Base-by-base conservation (phyloP, 352 stramenopile genomes). In the Peronospora belbahrii region DNA sequence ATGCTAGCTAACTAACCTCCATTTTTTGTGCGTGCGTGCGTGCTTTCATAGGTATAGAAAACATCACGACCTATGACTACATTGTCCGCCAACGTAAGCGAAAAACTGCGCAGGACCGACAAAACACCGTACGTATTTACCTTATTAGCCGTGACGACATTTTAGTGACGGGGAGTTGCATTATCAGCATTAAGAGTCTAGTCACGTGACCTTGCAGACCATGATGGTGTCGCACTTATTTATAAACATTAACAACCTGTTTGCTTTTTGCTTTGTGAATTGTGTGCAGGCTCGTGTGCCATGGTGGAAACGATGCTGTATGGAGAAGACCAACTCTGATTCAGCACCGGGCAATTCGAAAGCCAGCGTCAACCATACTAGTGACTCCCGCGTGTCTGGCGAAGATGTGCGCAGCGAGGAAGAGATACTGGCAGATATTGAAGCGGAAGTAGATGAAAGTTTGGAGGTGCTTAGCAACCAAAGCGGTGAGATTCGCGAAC, bases 21-120 rank as follows among this genome's bases (percentile, higher is more conserved):
- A 13, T 10, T 34, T 8, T 49, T 47, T 2, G 31, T 17, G 31
- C 20, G 13, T 54, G 14, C 11, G 24, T 24, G 13, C 54, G 14
- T 14, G 24, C 27, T 13, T 50, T 17, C 46, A 11, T 38, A 93
- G 80, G 73, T 28, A 71, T 83, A 43, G 76, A 92, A 20, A 71
- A 86, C 44, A 79, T 87, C 37, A 93, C 82, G 9, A 93, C 82
- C 0, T 93, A 93, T 48, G 82, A 93, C 55, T 93, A 88, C 60
- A 93, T 93, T 61, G 80, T 93, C 17, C 79, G 64, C 17, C 74
- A 90, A 42, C 76, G 79, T 43, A 90, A 88, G 60, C 75, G 68
- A 43, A 77, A 83, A 51, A 73, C 78, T 49, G 67, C 70, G 13
- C 76, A 69, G 39, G 57, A 85, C 20, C 69, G 73, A 25, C 63